Evolutionary conservation across 139 green algal genomes (phyloP), one percentile per base, ranked within the genome.

Genomic region (Chlorella ohadii): DNA sequence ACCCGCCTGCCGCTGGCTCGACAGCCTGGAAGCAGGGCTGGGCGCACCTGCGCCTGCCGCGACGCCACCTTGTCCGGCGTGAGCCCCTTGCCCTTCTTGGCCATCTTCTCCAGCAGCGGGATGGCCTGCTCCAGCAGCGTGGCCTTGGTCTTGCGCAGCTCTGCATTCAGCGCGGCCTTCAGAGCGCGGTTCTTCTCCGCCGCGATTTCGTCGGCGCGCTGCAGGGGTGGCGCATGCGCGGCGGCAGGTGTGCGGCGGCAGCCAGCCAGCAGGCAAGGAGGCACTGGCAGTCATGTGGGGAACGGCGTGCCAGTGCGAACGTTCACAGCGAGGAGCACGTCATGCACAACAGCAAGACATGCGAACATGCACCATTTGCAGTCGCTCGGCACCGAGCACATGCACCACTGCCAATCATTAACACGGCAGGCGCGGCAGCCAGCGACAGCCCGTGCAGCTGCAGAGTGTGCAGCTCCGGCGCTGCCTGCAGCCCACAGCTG

Each of bases 131-230:
- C 73, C 41, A 87, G 39, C 34, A 90, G 33, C 17, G 51, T 65
- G 20, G 68, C 78, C 77, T 90, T 90, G 25, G 64, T 79, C 76
- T 86, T 86, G 55, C 86, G 85, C 64, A 98, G 88, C 74, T 98
- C 94, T 25, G 95, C 94, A 85, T 98, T 97, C 65, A 94, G 88
- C 2, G 92, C 87, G 3, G 95, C 95, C 34, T 94, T 89, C 0
- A 92, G 70, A 0, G 95, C 93, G 0, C 94, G 85, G 82, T 96
- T 98, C 59, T 94, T 91, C 85, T 98, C 94, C 36, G 74, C 47
- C 4, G 84, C 66, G 16, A 92, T 89, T 20, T 94, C 92, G 17
- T 92, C 89, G 27, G 90, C 84, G 88, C 94, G 93, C 94, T 98
- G 92, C 75, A 72, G 4, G 64, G 17, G 39, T 31, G 4, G 41